A percentile compares a stretch with the other conserved stretches of the same genome.
phyloP scores from a whole-genome alignment of 2,329 filamentous ascomycete genomes.

The Xylariales sp. region DNA sequence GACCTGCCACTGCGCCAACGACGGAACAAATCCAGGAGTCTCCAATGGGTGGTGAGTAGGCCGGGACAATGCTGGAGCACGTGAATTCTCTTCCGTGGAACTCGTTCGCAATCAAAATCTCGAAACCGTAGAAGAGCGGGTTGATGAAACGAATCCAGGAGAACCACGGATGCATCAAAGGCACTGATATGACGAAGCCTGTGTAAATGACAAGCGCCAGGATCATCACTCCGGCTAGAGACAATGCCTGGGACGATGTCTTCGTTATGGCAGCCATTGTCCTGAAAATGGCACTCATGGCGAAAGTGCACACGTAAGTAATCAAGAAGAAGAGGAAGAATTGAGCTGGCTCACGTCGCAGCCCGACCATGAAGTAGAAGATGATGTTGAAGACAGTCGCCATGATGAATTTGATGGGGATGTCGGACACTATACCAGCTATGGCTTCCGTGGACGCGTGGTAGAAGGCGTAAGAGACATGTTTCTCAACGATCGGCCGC shows the following conservation, averaged over 20 bases:
- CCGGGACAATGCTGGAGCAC: conserved; percentile 48
- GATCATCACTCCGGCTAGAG: conserved; percentile 48
- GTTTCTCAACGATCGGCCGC: conserved; percentile 42
- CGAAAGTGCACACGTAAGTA: conserved; percentile 61
- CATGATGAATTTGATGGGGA: conserved; percentile 48
- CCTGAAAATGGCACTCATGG: conserved; percentile 73
- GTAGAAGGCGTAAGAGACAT: conserved; percentile 34
- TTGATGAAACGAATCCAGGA: conserved; percentile 74
- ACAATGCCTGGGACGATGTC: conserved; percentile 56
- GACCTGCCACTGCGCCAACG: conserved; percentile 50
- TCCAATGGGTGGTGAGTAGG: conserved; percentile 37
- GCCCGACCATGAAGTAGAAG: conserved; percentile 52
- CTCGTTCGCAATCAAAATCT: conserved; percentile 69
- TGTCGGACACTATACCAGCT: conserved; percentile 12
- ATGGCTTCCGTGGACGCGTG: conserved; percentile 16
- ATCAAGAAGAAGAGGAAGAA: conserved; percentile 78
- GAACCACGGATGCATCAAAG: conserved; percentile 67
- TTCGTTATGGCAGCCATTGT: conserved; percentile 67
- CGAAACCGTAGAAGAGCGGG: conserved; percentile 70
- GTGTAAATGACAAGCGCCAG: conserved; percentile 58
- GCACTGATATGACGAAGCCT: conserved; percentile 47
- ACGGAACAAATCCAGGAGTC: conserved; percentile 49
- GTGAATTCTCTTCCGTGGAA: conserved; percentile 53
- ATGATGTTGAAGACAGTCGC: conserved; percentile 49
- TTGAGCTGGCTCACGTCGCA: conserved; percentile 53